A percentile compares a stretch with the other conserved stretches of the same genome.
These are phyloP conservation scores for Pisolithus orientalis DNA, from an alignment of 768 basidiomycete genomes.

Conservation along the genomic window DNA sequence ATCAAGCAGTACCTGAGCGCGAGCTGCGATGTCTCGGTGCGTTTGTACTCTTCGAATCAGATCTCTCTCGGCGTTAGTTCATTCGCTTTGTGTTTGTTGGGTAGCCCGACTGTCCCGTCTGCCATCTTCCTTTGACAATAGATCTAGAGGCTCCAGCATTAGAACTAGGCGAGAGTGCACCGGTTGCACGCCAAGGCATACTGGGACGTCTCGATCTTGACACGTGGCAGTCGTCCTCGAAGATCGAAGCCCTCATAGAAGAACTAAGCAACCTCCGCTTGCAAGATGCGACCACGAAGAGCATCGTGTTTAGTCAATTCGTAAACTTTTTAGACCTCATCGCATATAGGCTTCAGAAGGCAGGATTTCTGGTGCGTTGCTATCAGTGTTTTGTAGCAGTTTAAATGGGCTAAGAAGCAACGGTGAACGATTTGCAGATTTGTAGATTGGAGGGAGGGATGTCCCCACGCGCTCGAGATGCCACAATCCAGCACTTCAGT, in stretches of 20 bases:
- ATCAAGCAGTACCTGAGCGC: constrained; percentile 88
- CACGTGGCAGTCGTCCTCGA: constrained; percentile 92
- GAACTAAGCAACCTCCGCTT: constrained; percentile 80
- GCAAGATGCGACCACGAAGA: constrained; percentile 90
- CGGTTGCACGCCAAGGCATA: constrained; percentile 75
- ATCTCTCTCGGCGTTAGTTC: not conserved
- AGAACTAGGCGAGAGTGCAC: constrained; percentile 61
- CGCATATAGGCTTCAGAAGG: constrained; percentile 84
- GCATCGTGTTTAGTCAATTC: constrained; percentile 95
- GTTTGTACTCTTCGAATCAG: constrained; percentile 16
- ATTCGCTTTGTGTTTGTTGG: not conserved
- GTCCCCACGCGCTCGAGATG: constrained; percentile 93
- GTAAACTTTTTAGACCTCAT: constrained; percentile 92
- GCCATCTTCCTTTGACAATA: constrained; percentile 87
- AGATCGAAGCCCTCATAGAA: constrained; percentile 94
- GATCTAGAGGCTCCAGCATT: constrained; percentile 93
- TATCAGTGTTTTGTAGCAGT: not conserved
- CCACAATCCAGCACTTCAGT: constrained; percentile 94
- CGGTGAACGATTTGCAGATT: constrained; percentile 40
- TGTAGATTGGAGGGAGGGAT: constrained; percentile 95
- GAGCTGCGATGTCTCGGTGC: constrained; percentile 55
- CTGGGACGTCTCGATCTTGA: constrained; percentile 84
- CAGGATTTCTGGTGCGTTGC: constrained; percentile 75
- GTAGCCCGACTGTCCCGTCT: constrained; percentile 91
- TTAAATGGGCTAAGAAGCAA: not conserved